phyloP scores from a whole-genome alignment of 1,284 basidiomycete species.

The Ustilago loliicola region DNA sequence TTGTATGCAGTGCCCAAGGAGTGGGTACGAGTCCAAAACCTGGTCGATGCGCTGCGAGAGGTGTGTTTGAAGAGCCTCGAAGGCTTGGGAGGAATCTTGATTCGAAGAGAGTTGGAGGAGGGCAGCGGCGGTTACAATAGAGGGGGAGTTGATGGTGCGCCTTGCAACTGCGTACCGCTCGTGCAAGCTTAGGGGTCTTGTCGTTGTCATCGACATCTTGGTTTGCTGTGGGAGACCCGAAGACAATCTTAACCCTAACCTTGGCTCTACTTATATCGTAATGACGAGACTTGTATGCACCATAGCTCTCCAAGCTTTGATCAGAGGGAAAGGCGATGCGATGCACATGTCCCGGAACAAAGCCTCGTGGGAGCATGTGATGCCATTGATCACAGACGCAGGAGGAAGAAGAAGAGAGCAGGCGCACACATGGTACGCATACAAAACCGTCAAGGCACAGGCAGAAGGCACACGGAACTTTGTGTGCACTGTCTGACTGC shows the following conservation, averaged over 20 bases:
- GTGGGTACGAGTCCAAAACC: conserved; percentile 12
- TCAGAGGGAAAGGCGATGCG: too few relatives aligned
- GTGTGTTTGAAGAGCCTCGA: conserved; percentile 5
- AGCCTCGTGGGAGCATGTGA: too few relatives aligned
- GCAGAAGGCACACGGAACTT: too few relatives aligned
- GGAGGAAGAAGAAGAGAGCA: too few relatives aligned
- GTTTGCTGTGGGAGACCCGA: neutral
- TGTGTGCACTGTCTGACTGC: too few relatives aligned
- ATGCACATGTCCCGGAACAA: too few relatives aligned
- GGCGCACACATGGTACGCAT: too few relatives aligned
- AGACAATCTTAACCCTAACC: neutral
- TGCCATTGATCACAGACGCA: too few relatives aligned
- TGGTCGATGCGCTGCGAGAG: conserved; percentile 18
- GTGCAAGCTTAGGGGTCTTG: conserved; percentile 27
- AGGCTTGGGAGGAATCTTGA: neutral
- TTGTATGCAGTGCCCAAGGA: conserved; percentile 25
- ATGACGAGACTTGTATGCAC: too few relatives aligned
- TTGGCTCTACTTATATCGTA: too few relatives aligned
- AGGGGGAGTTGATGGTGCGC: conserved; percentile 21
- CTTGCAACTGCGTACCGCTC: conserved; percentile 33
- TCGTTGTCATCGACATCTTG: conserved; percentile 19
- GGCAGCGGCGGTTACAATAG: conserved; percentile 27
- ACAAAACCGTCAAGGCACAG: too few relatives aligned
- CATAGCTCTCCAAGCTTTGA: too few relatives aligned
- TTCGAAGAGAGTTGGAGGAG: conserved; percentile 12